Conservation (phyloP, 2,329 filamentous ascomycete genomes). For the Ophiostoma himal-ulmi region DNA sequence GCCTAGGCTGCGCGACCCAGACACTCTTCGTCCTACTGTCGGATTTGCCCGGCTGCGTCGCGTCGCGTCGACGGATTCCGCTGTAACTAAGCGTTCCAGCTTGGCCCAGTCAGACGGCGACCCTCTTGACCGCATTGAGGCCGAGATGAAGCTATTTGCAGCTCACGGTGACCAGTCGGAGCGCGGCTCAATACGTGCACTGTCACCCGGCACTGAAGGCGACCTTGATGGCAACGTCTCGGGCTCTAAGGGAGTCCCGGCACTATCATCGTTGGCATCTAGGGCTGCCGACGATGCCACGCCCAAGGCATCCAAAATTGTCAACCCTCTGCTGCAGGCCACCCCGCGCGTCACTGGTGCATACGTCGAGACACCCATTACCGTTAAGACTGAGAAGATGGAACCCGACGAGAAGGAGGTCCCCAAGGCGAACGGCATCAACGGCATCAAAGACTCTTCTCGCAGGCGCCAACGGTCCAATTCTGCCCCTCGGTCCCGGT, state of each 20-base stretch:
- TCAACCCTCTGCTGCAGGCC: constrained; percentile 44
- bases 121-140: constrained; percentile 52
- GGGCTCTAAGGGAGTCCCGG: constrained; percentile 3
- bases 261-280: background rate
- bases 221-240: background rate
- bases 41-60: constrained; percentile 44
- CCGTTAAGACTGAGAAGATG: constrained; percentile 38
- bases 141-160: constrained; percentile 52
- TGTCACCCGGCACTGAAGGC: constrained; percentile 38
- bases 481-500: constrained; percentile 25
- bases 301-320: constrained; percentile 39
- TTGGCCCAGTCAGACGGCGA: constrained; percentile 47
- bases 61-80: constrained; percentile 42
- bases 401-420: constrained; percentile 26
- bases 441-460: background rate
- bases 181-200: constrained; percentile 47
- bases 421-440: background rate
- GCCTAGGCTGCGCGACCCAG: constrained; percentile 25
- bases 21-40: constrained; percentile 34
- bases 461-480: constrained; percentile 24
- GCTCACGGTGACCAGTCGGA: constrained; percentile 51
- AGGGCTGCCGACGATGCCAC: constrained; percentile 32
- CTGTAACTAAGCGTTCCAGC: constrained; percentile 45
- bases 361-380: constrained; percentile 52
- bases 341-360: constrained; percentile 52